Evolutionary conservation across 345 rosid genomes (phyloP), one percentile per base, ranked within the genome.

Genomic region (Rhizophora mangle): DNA sequence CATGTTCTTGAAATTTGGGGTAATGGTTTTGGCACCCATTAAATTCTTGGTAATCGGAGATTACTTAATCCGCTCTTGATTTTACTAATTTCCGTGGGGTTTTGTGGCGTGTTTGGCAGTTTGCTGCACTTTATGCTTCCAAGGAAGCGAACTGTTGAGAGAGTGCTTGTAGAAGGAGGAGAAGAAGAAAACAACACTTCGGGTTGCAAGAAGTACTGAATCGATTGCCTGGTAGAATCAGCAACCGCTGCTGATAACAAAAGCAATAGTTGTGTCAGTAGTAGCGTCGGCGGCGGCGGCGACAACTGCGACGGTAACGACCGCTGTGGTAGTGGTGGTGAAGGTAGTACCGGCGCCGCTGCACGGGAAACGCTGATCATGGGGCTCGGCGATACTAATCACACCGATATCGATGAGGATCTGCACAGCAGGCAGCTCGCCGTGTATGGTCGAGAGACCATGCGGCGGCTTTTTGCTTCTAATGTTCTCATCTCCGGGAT

Each of bases 391-490:
- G 82, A 90, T 47, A 79, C 84, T 31, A 87, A 85, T 55, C 90
- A 78, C 57, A 71, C 78, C n/a, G 97, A 89, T 61, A 96, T 96
- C 69, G 98, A 96, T 72, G 99, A 92, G 76, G 99, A 96, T 85
- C 90, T 96, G 46, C 98, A 96, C 81, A 96, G 99, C 76, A 76
- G 99, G 49, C 99, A 96, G 91, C 99, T 96, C 21, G 99, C 99
- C 0, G 99, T 95, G 32, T 95, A 95, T 39, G 99, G 99, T 36
- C 96, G 99, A 2, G 99, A 96, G 82, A 92, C 99, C 3, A 96
- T 96, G 98, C 85, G 90, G 34, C 86, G 96, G 57, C 96, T 96
- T 74, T 96, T 96, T 60, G 99, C 96, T 5, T 96, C 99, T 0
- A 85, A 85, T 59, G 83, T 96, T 51, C 96, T 96, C 46, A 78